Evolutionary conservation across 2,329 filamentous ascomycete genomes (phyloP).

Genomic region (Lachnum nothofagi): DNA sequence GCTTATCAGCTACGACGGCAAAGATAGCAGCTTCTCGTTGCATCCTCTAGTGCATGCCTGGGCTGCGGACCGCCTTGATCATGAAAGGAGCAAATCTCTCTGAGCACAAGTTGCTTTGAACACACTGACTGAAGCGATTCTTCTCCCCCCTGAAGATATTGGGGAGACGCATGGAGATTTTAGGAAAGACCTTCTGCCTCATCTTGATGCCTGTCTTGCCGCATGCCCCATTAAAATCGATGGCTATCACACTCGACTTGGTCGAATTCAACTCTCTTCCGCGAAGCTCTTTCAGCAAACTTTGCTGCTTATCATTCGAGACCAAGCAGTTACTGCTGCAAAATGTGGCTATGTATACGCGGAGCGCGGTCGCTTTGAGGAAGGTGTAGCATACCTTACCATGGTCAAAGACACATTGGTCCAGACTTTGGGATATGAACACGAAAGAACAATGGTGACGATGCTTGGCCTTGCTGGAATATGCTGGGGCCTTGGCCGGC

Average conservation of each 20-base stretch:
- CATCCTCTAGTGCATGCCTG: neutral
- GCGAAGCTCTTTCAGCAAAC: conserved; percentile 12
- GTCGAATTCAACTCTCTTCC: neutral
- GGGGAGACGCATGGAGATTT: neutral
- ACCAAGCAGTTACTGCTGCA: conserved; percentile 18
- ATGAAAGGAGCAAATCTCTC: neutral
- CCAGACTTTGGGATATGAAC: conserved; percentile 8
- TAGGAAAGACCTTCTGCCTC: conserved; percentile 1
- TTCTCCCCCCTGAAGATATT: neutral
- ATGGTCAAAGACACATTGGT: conserved; percentile 15
- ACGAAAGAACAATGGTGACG: conserved; percentile 8
- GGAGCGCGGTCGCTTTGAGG: conserved; percentile 16
- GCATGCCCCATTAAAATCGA: conserved; percentile 1
- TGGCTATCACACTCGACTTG: neutral
- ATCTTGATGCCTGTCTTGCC: conserved; percentile 3
- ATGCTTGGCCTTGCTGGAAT: conserved; percentile 14
- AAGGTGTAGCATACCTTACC: conserved; percentile 13
- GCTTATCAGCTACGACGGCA: neutral
- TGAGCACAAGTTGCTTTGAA: neutral
- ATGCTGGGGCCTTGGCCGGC: conserved; percentile 12
- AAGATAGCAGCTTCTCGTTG: neutral
- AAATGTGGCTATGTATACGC: conserved; percentile 20
- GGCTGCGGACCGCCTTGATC: neutral
- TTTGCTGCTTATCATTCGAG: conserved; percentile 8
- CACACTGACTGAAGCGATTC: neutral